Evolutionary conservation across 2,329 filamentous ascomycete genomes (phyloP).

Genomic region (Arachnomyces sp.): DNA sequence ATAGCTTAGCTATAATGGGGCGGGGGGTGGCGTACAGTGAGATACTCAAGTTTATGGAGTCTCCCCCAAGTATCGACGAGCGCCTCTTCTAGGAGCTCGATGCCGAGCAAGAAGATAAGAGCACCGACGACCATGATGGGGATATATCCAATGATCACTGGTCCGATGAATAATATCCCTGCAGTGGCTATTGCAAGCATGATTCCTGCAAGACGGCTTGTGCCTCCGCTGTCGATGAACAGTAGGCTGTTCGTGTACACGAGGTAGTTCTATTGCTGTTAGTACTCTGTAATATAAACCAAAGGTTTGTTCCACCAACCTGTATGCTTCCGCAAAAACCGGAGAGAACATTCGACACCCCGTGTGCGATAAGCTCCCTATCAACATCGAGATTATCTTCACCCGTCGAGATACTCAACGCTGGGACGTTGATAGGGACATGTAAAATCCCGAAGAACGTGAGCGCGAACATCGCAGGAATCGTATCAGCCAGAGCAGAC

Average conservation of each 20-base stretch:
- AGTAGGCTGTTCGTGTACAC: slow-evolving; percentile 97
- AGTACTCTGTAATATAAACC: slow-evolving; percentile 12
- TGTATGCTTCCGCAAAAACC: slow-evolving; percentile 79
- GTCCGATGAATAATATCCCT: slow-evolving; percentile 75
- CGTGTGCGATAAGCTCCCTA: slow-evolving; percentile 83
- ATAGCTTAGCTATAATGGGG: neutral
- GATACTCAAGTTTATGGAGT: slow-evolving; percentile 75
- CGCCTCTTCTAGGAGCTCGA: slow-evolving; percentile 83
- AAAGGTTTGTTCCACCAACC: slow-evolving; percentile 28
- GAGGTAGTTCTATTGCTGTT: slow-evolving; percentile 69
- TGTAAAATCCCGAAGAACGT: slow-evolving; percentile 97
- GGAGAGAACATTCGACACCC: slow-evolving; percentile 84
- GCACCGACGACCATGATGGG: slow-evolving; percentile 95
- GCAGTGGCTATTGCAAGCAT: slow-evolving; percentile 74
- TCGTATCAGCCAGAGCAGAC: slow-evolving; percentile 69
- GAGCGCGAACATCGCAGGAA: slow-evolving; percentile 91
- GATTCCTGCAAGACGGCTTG: slow-evolving; percentile 75
- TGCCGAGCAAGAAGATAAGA: slow-evolving; percentile 88
- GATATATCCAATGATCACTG: slow-evolving; percentile 83
- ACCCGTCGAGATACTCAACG: slow-evolving; percentile 77
- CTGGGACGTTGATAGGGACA: slow-evolving; percentile 95
- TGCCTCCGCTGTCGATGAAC: slow-evolving; percentile 86
- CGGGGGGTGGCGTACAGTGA: slow-evolving; percentile 54
- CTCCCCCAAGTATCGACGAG: slow-evolving; percentile 83
- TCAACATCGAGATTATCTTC: slow-evolving; percentile 91